Evolutionary conservation across 2,329 filamentous ascomycete species (phyloP), one percentile per base, ranked within the genome.

Genomic region (Fusarium sublunatum): DNA sequence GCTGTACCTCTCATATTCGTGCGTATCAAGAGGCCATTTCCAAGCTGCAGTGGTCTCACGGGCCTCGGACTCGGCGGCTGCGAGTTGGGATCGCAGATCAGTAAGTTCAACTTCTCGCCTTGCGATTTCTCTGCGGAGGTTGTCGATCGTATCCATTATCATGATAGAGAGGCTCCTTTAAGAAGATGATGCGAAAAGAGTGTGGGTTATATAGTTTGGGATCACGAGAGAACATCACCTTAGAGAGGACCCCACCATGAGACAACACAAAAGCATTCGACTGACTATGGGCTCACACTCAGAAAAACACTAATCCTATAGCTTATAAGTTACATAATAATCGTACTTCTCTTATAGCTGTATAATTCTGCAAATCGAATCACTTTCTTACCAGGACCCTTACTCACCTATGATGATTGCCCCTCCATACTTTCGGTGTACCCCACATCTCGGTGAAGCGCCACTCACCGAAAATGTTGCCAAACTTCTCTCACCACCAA

Each of bases 1-100:
- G 7, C 92, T 93, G 78, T 98, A 98, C 60, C 93, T 85, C 64
- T 87, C 86, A 74, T 97, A 97, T 69, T 97, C 93, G 6, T 90
- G 85, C 13, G 82, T 78, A 5, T 78, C 76, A 3, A 97, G 80
- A 0, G 91, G 91, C 89, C 91, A 94, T 64, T 79, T 85, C 77
- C 78, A 80, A 1, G 42, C 25, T 9, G 59, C 57, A 15, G 55
- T 42, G 1, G 53, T 45, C 12, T 65, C 25, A 6, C 58, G 47
- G 10, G 67, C 44, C 24, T 70, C 58, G 2, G 72, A 64, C 60
- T 83, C 81, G 2, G 77, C 74, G 5, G 74, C 66, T 4, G 75
- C 76, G 5, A 87, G 79, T 60, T 82, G 78, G 1, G 73, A 68
- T 58, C 76, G 81, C 15, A 87, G 70, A 3, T 71, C 73, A 7